phyloP scores from a whole-genome alignment of 2,329 filamentous ascomycete species.

The Plectosphaerella cucumerina region DNA sequence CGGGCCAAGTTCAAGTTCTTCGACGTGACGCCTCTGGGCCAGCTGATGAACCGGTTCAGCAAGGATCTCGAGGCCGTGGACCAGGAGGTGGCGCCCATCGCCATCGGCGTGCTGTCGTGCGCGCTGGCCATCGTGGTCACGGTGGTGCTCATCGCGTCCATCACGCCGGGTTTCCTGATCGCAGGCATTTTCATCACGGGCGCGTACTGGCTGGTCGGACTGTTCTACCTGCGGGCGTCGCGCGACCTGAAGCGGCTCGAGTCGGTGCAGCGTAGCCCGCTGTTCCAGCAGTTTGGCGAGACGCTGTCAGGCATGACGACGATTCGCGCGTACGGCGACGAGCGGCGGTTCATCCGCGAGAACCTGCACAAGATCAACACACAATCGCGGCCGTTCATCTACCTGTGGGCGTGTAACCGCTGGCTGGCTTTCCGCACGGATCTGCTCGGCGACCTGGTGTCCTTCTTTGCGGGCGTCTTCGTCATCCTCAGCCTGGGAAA shows the following conservation, averaged over 20 bases:
- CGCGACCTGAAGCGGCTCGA: slow-evolving; percentile 93
- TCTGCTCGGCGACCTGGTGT: slow-evolving; percentile 81
- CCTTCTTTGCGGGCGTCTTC: slow-evolving; percentile 91
- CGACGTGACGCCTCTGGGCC: slow-evolving; percentile 89
- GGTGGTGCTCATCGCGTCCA: slow-evolving; percentile 76
- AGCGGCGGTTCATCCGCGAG: slow-evolving; percentile 87
- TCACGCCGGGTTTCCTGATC: slow-evolving; percentile 88
- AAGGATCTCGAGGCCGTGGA: slow-evolving; percentile 95
- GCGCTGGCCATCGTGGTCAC: slow-evolving; percentile 72
- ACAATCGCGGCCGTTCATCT: slow-evolving; percentile 91
- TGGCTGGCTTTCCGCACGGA: slow-evolving; percentile 95
- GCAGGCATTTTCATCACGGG: slow-evolving; percentile 80
- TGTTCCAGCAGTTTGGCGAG: slow-evolving; percentile 98
- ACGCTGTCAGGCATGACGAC: slow-evolving; percentile 93
- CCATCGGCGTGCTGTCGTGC: slow-evolving; percentile 70
- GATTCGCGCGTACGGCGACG: slow-evolving; percentile 93
- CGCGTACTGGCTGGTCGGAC: slow-evolving; percentile 77
- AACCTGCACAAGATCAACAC: slow-evolving; percentile 86
- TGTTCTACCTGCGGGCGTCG: slow-evolving; percentile 89
- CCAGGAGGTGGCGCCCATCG: slow-evolving; percentile 90
- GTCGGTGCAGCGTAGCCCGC: slow-evolving; percentile 86
- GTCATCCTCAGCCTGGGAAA: slow-evolving; percentile 77
- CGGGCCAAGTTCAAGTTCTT: slow-evolving; percentile 97
- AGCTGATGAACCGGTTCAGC: slow-evolving; percentile 97
- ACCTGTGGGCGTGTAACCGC: slow-evolving; percentile 92